A percentile compares a stretch with the other conserved stretches of the same genome.
Evolutionary conservation across 371 early-diverging fungal genomes (phyloP).

Genomic region (Chytridium lagenaria): DNA sequence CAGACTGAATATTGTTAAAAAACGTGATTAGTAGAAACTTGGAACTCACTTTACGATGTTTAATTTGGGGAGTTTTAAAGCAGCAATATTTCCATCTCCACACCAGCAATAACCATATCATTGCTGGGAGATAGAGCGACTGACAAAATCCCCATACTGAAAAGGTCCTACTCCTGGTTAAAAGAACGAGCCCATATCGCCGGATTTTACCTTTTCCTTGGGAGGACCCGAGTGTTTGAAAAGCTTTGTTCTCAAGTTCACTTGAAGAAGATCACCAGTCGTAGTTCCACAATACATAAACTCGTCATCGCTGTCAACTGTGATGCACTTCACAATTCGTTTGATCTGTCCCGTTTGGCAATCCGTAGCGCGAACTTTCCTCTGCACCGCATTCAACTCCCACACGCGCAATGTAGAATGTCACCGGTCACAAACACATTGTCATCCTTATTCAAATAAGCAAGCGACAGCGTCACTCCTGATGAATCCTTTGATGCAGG

Average conservation of each 20-base stretch:
- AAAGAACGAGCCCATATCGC: background rate
- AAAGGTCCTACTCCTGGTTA: conserved; percentile 46
- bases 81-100: conserved; percentile 61
- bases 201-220: conserved; percentile 54
- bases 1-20: conserved; percentile 16
- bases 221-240: conserved; percentile 61
- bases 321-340: conserved; percentile 60
- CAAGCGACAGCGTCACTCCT: conserved; percentile 52
- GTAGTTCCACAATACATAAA: conserved; percentile 66
- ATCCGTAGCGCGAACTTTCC: conserved; percentile 57
- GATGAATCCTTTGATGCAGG: conserved; percentile 59
- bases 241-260: conserved; percentile 52
- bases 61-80: conserved; percentile 51
- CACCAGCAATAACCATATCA: conserved; percentile 56
- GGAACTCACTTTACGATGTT: conserved; percentile 55
- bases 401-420: conserved; percentile 54
- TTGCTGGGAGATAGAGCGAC: conserved; percentile 48
- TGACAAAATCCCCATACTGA: conserved; percentile 58
- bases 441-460: conserved; percentile 56
- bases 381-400: conserved; percentile 53
- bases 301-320: conserved; percentile 56
- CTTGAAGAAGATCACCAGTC: conserved; percentile 61
- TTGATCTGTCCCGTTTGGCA: conserved; percentile 64
- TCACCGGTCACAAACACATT: conserved; percentile 58
- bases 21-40: background rate